Evolutionary conservation across 2,329 filamentous ascomycete genomes (phyloP), one percentile per base, ranked within the genome.

Genomic region (Xylaria arbuscula): DNA sequence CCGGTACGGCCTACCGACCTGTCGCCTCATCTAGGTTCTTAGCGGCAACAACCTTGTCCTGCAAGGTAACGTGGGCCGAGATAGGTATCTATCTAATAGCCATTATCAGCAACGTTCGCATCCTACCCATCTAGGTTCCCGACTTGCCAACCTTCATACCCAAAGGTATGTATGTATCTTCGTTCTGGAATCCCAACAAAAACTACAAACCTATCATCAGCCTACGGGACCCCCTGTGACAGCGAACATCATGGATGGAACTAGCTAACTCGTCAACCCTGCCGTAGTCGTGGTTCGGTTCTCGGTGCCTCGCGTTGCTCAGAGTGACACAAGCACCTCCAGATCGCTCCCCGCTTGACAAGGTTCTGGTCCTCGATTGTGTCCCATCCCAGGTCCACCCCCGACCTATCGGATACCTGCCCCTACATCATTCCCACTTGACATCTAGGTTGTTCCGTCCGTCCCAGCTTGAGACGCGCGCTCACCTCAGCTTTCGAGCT

Each of bases 321-420:
- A 66, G 47, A 66, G 71, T 67, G 62, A 70, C 64, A 71, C 71
- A 64, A 67, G 57, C 66, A 62, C 53, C 63, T 69, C 69, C 59
- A 68, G 65, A 70, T 66, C 59, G 48, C 54, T 71, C 70, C 70
- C 70, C 68, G 70, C 70, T 66, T 70, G 67, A 70, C 73, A 76
- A 74, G 75, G 73, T 76, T 76, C 74, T 71, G 71, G 67, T 67
- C 67, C 68, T 76, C 73, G 74, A 76, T 71, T 73, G 67, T 71
- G 56, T 65, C 58, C 61, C 58, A 66, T 65, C 58, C 61, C 58
- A 66, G 70, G 42, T 67, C 69, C 67, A 60, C 68, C 69, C 67
- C 72, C 74, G 71, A 73, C 76, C 75, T 78, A 78, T 78, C 76
- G 76, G 76, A 77, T 77, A 76, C 65, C 76, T 74, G 72, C 75